A percentile compares a stretch with the other conserved stretches of the same genome.
phyloP scores from a whole-genome alignment of 352 stramenopile species.

The Phytopythium oedochilum region DNA sequence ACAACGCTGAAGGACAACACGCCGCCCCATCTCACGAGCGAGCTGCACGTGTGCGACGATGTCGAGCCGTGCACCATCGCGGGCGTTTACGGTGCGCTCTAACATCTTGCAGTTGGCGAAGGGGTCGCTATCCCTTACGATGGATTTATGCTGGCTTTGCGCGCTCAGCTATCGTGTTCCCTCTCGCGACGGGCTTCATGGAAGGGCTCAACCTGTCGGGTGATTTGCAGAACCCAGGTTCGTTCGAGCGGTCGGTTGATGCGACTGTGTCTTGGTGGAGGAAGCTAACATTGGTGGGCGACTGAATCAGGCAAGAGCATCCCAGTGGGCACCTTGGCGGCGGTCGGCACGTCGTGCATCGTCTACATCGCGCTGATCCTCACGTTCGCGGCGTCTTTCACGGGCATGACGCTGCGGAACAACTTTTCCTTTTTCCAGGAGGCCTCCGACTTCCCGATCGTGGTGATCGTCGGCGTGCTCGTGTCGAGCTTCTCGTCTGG shows the following conservation, averaged over 20 bases:
- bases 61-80: slow-evolving; percentile 32
- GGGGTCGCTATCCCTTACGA: too few relatives aligned
- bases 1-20: slow-evolving; percentile 45
- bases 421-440: slow-evolving; percentile 83
- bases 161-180: slow-evolving; percentile 62
- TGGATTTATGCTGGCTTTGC: background rate
- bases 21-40: slow-evolving; percentile 30
- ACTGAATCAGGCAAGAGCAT: slow-evolving; percentile 41
- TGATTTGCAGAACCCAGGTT: slow-evolving; percentile 68
- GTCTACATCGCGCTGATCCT: slow-evolving; percentile 74
- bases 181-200: slow-evolving; percentile 81
- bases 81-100: slow-evolving; percentile 38
- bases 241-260: slow-evolving; percentile 1
- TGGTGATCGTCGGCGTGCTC: slow-evolving; percentile 62
- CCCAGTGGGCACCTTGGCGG: slow-evolving; percentile 58
- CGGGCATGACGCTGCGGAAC: slow-evolving; percentile 44
- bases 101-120: background rate
- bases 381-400: slow-evolving; percentile 53
- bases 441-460: slow-evolving; percentile 35
- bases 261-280: background rate
- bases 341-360: slow-evolving; percentile 50
- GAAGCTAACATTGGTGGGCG: background rate
- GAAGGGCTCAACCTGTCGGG: slow-evolving; percentile 78
- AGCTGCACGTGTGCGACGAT: slow-evolving; percentile 30
- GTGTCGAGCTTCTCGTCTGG: slow-evolving; percentile 68